Evolutionary conservation across 805 yeast species (phyloP).

Genomic region (Nakazawaea ernobii): DNA sequence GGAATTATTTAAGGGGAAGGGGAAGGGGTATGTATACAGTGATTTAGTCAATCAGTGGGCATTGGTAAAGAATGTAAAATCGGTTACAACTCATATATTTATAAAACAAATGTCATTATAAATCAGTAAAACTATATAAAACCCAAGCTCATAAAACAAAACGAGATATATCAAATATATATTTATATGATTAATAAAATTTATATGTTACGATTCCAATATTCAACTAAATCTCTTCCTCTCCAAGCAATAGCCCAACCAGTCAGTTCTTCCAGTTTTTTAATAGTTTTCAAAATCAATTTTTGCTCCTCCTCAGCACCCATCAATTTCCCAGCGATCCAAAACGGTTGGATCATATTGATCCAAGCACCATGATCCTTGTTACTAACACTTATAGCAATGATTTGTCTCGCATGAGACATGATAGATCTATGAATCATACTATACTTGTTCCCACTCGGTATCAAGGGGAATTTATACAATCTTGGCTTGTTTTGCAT

Average conservation of each 20-base stretch:
- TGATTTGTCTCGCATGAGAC: slow-evolving; percentile 30
- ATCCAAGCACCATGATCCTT: slow-evolving; percentile 21
- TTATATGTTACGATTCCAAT: slow-evolving; percentile 17
- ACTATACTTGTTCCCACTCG: background rate
- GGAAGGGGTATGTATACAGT: no score
- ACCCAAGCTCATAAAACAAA: no score
- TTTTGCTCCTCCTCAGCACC: slow-evolving; percentile 19
- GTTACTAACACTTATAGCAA: slow-evolving; percentile 28
- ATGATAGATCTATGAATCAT: slow-evolving; percentile 9
- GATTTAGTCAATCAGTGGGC: no score
- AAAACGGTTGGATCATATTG: slow-evolving; percentile 22
- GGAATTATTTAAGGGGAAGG: no score
- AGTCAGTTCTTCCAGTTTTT: slow-evolving; percentile 20
- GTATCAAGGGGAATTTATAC: slow-evolving; percentile 19
- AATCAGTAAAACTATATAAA: no score
- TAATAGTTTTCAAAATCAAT: slow-evolving; percentile 17
- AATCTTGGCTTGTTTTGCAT: slow-evolving; percentile 34
- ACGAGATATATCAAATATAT: background rate
- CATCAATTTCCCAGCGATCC: slow-evolving; percentile 20
- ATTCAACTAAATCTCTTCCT: slow-evolving; percentile 19
- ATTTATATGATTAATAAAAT: background rate
- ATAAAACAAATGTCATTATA: no score
- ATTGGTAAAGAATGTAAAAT: no score
- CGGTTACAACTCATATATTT: no score
- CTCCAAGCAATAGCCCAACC: slow-evolving; percentile 24